Conservation (phyloP, 345 rosid species). For the Melaleuca quinquenervia region DNA sequence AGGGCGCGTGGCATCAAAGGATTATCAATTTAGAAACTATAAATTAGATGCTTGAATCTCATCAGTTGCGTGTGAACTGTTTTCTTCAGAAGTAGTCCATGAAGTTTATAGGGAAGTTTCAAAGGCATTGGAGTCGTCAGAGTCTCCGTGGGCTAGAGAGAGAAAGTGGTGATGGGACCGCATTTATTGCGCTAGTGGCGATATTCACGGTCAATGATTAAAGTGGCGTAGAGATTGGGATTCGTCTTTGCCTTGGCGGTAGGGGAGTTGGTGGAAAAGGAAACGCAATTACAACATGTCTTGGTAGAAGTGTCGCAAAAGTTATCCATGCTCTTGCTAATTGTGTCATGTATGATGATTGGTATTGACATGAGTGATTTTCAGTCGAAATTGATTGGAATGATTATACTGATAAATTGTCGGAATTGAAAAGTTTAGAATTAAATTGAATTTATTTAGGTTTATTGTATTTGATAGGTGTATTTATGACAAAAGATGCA, state of each 20-base stretch:
- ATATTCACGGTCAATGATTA: neutral
- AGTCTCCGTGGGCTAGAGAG: too few relatives aligned
- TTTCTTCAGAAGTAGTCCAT: neutral
- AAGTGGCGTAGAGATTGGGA: neutral
- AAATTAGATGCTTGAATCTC: neutral
- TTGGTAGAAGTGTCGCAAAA: neutral
- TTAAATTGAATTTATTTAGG: neutral
- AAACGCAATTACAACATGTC: neutral
- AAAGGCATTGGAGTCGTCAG: too few relatives aligned
- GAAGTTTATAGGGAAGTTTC: neutral
- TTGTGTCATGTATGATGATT: fast-evolving
- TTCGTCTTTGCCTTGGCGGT: neutral
- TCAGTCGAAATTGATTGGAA: fast-evolving
- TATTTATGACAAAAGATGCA: too few relatives aligned
- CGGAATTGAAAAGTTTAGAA: neutral
- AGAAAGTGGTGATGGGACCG: neutral
- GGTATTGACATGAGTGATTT: fast-evolving
- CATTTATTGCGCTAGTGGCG: neutral
- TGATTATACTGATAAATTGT: fast-evolving
- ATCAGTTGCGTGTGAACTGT: neutral
- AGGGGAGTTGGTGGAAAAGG: neutral
- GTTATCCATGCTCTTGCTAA: fast-evolving
- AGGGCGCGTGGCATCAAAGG: too few relatives aligned
- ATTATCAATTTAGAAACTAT: too few relatives aligned
- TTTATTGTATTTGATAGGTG: neutral